Evolutionary conservation across 1,284 basidiomycete genomes (phyloP), one percentile per base, ranked within the genome.

Genomic region (Psilocybe mexicana): DNA sequence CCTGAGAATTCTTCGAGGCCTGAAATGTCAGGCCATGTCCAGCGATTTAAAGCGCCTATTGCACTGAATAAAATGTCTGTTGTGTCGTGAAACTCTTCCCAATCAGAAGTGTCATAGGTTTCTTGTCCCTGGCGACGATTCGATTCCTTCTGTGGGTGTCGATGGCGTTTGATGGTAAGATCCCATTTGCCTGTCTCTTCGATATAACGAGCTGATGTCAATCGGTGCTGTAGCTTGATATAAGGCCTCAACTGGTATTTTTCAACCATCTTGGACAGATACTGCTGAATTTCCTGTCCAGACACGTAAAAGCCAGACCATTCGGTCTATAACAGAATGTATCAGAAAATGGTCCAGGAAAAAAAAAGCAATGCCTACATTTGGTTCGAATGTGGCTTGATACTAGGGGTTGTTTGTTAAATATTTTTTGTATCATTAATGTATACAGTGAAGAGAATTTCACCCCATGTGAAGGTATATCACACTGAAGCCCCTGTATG

Each of bases 271-370:
- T 71, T 69, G 54, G 82, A 74, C 28, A 87, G 68, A 64, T 87
- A 84, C 2, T 69, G 66, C 33, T 72, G 78, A 45, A 87, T 86
- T 68, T 88, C 85, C 3, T 76, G 70, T 1, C 84, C 84, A 2
- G 80, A 73, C 1, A 84, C 78, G 60, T 84, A 87, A 69, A 85
- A 86, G 11, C 77, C 67, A 5, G 83, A 83, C 85, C 84, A 86
- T 63, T 84, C 73, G 11, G 75, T 76, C 80, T 85, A 35, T 48
- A 10, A 18, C 35, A 26, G 25, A 6, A 11, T 45, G n/a, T 33
- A 24, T 35, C 8, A n/a, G 11, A 12, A 42, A 43, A 43, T 8
- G 10, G 0, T 11, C 23, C 24, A 30, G 18, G 47, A 11, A 36
- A 23, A 25, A 25, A 14, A 47, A 43, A 35, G 6, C n/a, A 7